These are phyloP conservation scores for Clitocybe nebularis DNA, from an alignment of 1,284 basidiomycete species.

Conservation along the genomic window DNA sequence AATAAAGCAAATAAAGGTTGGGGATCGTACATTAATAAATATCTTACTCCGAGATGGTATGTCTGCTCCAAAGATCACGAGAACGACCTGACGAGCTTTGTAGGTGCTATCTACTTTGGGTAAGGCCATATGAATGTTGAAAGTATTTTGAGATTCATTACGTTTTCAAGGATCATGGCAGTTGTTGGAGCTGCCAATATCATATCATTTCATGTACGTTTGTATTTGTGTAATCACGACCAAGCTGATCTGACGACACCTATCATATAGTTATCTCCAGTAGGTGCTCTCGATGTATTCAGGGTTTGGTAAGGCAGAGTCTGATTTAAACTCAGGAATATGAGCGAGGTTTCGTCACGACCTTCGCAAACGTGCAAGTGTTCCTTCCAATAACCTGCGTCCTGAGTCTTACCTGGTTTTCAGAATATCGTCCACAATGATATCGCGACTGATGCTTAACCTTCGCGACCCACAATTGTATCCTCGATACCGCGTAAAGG, in stretches of 20 bases:
- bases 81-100: background rate
- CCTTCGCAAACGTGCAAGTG: conserved; percentile 19
- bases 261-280: conserved; percentile 16
- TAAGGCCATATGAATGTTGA: conserved; percentile 14
- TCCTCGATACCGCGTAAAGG: background rate
- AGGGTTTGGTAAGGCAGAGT: too few species aligned
- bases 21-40: conserved; percentile 17
- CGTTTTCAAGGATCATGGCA: conserved; percentile 22
- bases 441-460: conserved; percentile 28
- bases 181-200: conserved; percentile 19
- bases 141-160: background rate
- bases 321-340: conserved; percentile 10
- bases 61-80: conserved; percentile 1
- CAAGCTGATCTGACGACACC: too few species aligned
- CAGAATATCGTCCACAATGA: conserved; percentile 27
- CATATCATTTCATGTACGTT: conserved; percentile 21
- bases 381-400: background rate
- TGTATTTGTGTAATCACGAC: background rate
- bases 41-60: conserved; percentile 27
- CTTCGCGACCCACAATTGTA: conserved; percentile 23
- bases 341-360: conserved; percentile 19
- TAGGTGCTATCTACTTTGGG: conserved; percentile 29
- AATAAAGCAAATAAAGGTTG: conserved; percentile 11
- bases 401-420: background rate
- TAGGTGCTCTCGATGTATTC: conserved; percentile 10